Conservation (phyloP, 2,329 filamentous ascomycete genomes). For the Fusarium sp. region DNA sequence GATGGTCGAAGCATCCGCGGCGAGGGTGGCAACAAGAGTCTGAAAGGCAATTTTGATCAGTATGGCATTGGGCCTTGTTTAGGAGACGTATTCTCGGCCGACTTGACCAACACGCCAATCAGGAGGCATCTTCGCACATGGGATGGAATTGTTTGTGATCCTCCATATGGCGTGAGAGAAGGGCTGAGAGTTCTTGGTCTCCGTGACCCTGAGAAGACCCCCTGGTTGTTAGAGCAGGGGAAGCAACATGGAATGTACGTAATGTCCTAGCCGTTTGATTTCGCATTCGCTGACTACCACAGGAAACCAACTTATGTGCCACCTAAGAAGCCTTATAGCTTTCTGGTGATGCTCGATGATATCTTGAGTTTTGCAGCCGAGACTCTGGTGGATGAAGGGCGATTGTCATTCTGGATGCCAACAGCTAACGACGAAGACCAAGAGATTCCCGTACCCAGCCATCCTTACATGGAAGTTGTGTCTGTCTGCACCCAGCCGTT, state of each 20-base stretch:
- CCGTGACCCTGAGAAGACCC: slow-evolving; percentile 69
- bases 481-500: slow-evolving; percentile 86
- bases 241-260: slow-evolving; percentile 73
- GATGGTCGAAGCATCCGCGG: slow-evolving; percentile 90
- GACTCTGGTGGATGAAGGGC: slow-evolving; percentile 79
- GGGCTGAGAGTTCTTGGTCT: slow-evolving; percentile 87
- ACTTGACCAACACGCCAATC: slow-evolving; percentile 88
- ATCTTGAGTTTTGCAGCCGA: slow-evolving; percentile 83
- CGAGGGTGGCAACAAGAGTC: slow-evolving; percentile 61
- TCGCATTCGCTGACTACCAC: slow-evolving; percentile 18
- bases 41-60: slow-evolving; percentile 80
- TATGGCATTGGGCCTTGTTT: slow-evolving; percentile 75
- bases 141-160: slow-evolving; percentile 94
- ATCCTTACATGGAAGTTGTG: slow-evolving; percentile 78
- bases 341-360: slow-evolving; percentile 88
- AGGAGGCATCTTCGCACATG: slow-evolving; percentile 67
- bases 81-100: slow-evolving; percentile 83
- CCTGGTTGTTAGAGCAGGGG: slow-evolving; percentile 73
- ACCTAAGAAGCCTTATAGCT: slow-evolving; percentile 92
- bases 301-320: slow-evolving; percentile 75
- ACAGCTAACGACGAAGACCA: slow-evolving; percentile 82
- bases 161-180: slow-evolving; percentile 94
- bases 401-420: slow-evolving; percentile 97
- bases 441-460: slow-evolving; percentile 78
- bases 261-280: background rate